Evolutionary conservation across 768 basidiomycete genomes (phyloP), one percentile per base, ranked within the genome.

Genomic region (Russula emetica): DNA sequence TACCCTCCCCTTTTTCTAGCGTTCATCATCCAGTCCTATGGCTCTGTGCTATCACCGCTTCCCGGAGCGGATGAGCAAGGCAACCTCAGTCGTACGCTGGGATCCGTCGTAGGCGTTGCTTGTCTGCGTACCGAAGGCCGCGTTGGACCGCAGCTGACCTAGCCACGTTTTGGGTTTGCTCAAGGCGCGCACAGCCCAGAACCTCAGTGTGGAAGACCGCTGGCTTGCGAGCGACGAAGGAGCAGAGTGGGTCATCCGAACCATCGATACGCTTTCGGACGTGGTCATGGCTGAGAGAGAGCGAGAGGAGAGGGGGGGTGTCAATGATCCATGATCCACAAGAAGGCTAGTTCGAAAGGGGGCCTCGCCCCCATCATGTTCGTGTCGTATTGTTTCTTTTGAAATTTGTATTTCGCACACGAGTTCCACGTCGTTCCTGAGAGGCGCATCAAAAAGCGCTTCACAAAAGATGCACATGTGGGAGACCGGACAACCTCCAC

Each of bases 151-250:
- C 94, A 96, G 74, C 80, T 96, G 62, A 87, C 78, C 78, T 13
- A 93, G 91, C 73, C 94, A 96, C 73, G 87, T 90, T 55, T 94
- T 92, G 74, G 94, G 94, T 14, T 81, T 96, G 69, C 85, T 94
- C 72, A 96, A 94, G 75, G 90, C 91, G 24, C 86, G 88, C 60
- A 71, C 81, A 54, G 78, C 78, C 52, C 80, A 82, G 58, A 80
- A 81, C 40, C 78, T 84, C 67, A 85, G 76, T 68, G 81, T 82
- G 69, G 90, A 88, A 74, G 91, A 92, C 72, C 79, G 76, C 62
- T 95, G 88, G 87, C 82, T 95, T 45, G 80, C 88, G 26, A 88
- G 82, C 64, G 92, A 94, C 72, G 89, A 93, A 74, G 93, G 93
- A 38, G 83, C 89, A 22, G 88, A 89, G 76, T 95, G 93, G 93